These are phyloP conservation scores for Tremellales sp. DNA, from an alignment of 1,284 basidiomycete genomes.

Conservation along the genomic window DNA sequence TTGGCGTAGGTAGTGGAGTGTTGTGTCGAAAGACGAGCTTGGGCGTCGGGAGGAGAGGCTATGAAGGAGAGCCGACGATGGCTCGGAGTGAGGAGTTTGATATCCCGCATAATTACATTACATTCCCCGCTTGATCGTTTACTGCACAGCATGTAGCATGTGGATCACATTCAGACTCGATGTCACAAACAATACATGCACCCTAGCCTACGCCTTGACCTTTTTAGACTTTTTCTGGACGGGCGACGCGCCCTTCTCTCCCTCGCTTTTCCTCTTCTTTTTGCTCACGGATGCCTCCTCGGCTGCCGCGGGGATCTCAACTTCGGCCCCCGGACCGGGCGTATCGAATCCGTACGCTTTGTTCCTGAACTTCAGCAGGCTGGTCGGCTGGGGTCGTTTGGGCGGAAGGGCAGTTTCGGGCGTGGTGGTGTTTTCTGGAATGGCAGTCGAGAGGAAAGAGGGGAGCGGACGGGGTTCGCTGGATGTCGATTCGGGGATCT, in stretches of 20 bases:
- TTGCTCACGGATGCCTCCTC: slow-evolving; percentile 1
- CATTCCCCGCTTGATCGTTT: not conserved
- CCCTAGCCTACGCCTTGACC: slow-evolving; percentile 17
- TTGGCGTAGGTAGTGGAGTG: slow-evolving; percentile 17
- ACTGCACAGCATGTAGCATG: slow-evolving; percentile 2
- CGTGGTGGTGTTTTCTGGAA: slow-evolving; percentile 6
- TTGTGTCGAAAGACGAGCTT: not conserved
- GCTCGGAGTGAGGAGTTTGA: no score
- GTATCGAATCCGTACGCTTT: slow-evolving; percentile 35
- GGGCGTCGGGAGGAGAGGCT: not conserved
- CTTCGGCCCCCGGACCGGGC: slow-evolving; percentile 24
- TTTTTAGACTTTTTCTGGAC: slow-evolving; percentile 36
- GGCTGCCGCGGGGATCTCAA: not conserved
- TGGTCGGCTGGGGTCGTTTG: slow-evolving; percentile 33
- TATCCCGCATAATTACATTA: not conserved
- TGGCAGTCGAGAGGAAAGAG: slow-evolving; percentile 21
- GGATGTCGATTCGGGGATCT: not conserved
- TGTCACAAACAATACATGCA: not conserved
- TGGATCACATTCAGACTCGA: not conserved
- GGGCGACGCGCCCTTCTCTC: slow-evolving; percentile 14
- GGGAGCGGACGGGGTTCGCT: slow-evolving; percentile 8
- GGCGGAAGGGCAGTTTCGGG: slow-evolving; percentile 9
- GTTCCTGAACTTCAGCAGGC: slow-evolving; percentile 44
- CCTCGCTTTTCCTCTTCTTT: slow-evolving; percentile 21
- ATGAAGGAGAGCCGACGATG: no score